Evolutionary conservation across 2,329 filamentous ascomycete genomes (phyloP).

Genomic region (Aspergillus sp.): DNA sequence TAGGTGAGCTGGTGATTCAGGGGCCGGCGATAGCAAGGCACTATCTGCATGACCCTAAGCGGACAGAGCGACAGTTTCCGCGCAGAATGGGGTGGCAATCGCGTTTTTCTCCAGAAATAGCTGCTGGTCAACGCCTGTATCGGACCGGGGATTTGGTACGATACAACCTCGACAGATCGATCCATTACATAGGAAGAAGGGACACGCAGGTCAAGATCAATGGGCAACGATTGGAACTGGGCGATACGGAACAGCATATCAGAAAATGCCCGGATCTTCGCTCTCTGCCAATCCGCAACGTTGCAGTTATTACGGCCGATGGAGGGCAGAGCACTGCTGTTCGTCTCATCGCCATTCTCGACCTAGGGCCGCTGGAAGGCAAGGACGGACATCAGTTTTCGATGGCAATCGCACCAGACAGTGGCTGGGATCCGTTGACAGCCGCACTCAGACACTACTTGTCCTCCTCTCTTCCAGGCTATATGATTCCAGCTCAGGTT

Average conservation of each 20-base stretch:
- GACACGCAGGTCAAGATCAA: constrained; percentile 37
- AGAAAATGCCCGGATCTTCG: constrained; percentile 20
- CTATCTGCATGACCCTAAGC: constrained; percentile 36
- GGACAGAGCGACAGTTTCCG: constrained; percentile 30
- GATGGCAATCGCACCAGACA: too few species aligned
- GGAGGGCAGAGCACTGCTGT: constrained; percentile 7
- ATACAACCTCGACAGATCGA: constrained; percentile 31
- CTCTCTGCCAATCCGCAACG: constrained; percentile 34
- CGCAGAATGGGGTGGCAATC: constrained; percentile 33
- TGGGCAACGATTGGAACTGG: constrained; percentile 37
- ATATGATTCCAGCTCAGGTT: too few species aligned
- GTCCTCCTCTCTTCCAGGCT: too few species aligned
- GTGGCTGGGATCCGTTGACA: too few species aligned
- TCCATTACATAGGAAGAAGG: constrained; percentile 32
- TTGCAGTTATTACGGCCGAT: constrained; percentile 40
- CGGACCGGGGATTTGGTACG: constrained; percentile 33
- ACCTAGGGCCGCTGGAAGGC: too few species aligned
- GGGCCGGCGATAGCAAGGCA: constrained; percentile 42
- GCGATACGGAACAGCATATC: constrained; percentile 34
- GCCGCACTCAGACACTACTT: too few species aligned
- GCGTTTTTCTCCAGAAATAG: too few species aligned
- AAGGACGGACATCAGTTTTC: too few species aligned
- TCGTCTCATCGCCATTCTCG: too few species aligned
- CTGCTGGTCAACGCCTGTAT: constrained; percentile 28
- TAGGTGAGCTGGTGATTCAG: constrained; percentile 42